Evolutionary conservation across 2,329 filamentous ascomycete species (phyloP), one percentile per base, ranked within the genome.

Genomic region (Microsporum ferrugineum): DNA sequence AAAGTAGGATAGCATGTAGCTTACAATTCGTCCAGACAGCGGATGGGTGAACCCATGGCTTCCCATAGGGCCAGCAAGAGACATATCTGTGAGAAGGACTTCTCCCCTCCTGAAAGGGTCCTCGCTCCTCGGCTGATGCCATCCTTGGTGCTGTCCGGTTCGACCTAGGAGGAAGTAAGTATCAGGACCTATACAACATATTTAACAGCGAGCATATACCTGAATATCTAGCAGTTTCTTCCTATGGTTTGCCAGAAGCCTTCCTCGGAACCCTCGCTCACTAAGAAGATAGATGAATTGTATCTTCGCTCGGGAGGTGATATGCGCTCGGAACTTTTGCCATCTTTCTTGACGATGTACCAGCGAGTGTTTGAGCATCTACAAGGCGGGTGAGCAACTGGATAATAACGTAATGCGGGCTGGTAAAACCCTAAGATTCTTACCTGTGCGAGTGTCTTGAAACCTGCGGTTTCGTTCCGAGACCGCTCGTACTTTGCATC

Each of bases 11-110:
- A 31, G 47, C 8, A 23, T 23, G 6, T 10, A 6, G 36, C 78
- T 66, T 72, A 82, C 80, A 97, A 99, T 75, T 99, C 94, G 74
- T 99, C 94, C 60, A 99, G 80, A 70, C 94, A 99, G 60, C 94
- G 85, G 63, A 99, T 87, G 0, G 91, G 92, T 17, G 91, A 95
- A 8, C 94, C 92, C 87, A 99, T 99, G 34, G 94, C 92, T 71
- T 99, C 94, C 94, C 94, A 99, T 17, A 99, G 87, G 1, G 91
- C 85, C 36, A 99, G 80, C 60, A 99, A 78, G 67, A 99, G 82
- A 75, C 94, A 99, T 63, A 97, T 95, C 2, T 92, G 96, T 2
- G 91, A 95, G 73, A 97, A 99, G 0, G 92, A 97, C 73, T 99
- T 99, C 72, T 99, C 94, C 34, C 94, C 94, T 59, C 94, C 94